Conservation (phyloP, 805 yeast genomes). For the Danielia oregonensis region DNA sequence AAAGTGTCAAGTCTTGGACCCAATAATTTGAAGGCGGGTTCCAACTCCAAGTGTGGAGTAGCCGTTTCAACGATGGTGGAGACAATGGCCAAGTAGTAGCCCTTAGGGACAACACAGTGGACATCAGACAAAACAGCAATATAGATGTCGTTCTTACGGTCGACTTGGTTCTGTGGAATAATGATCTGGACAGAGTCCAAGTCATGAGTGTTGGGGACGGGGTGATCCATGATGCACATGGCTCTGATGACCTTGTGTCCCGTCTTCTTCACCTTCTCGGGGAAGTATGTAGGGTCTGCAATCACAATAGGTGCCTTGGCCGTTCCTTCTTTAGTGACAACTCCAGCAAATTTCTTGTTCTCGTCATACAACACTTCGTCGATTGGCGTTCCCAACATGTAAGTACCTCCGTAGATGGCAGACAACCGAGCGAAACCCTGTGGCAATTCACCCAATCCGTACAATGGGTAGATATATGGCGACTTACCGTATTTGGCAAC, state of each 20-base stretch:
- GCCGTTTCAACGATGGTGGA: conserved; percentile 94
- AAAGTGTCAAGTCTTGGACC: conserved; percentile 79
- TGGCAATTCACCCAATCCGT: conserved; percentile 97
- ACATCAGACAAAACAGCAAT: conserved; percentile 85
- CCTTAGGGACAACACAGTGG: conserved; percentile 87
- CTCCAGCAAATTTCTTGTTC: conserved; percentile 70
- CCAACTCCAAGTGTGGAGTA: conserved; percentile 86
- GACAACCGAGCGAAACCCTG: conserved; percentile 97
- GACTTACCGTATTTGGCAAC: conserved; percentile 95
- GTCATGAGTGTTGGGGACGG: conserved; percentile 75
- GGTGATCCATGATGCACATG: conserved; percentile 85
- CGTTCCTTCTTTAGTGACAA: conserved; percentile 83
- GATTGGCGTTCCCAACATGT: conserved; percentile 94
- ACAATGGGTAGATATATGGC: conserved; percentile 92
- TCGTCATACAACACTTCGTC: conserved; percentile 79
- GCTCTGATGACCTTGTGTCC: conserved; percentile 79
- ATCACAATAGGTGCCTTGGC: conserved; percentile 92
- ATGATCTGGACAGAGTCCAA: conserved; percentile 90
- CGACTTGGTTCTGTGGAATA: conserved; percentile 94
- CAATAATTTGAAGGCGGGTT: conserved; percentile 87
- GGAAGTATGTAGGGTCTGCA: conserved; percentile 98
- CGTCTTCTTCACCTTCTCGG: conserved; percentile 68
- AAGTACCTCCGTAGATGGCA: conserved; percentile 97
- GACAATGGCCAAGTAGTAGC: conserved; percentile 87
- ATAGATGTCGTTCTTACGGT: conserved; percentile 90